Evolutionary conservation across 2,329 filamentous ascomycete genomes (phyloP), one percentile per base, ranked within the genome.

Genomic region (Ambrosiella beaveri): DNA sequence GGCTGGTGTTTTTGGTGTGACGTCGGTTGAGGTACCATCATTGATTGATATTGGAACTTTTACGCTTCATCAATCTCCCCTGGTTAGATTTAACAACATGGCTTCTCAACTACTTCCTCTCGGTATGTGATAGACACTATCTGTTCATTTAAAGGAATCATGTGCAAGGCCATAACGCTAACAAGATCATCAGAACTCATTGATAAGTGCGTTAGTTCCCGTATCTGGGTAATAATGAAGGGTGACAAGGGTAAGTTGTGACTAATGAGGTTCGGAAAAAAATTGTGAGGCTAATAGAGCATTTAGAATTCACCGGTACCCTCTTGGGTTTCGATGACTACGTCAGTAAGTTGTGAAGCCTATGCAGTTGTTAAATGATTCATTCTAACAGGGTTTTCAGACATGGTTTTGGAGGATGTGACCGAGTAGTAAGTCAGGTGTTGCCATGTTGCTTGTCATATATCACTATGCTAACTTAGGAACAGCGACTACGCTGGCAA

Each of bases 151-250:
- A 5, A 35, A 8, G 11, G 19, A 47, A 47, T 8, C 11, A 8
- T 47, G n/a, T 8, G 7, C 9, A 47, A 47, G 19, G 44, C 19
- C 44, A 13, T n/a, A 51, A 36, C 11, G 35, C 27, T 19, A 44
- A 17, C 27, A 54, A 54, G 45, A 51, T 53, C n/a, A 19, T 54
- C 38, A 95, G 93, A 98, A 73, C 82, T 98, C 68, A 97, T 98
- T 71, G 93, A 98, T 76, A 96, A 96, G 73, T 98, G 93, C 69
- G 90, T 98, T 64, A 93, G 93, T 62, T 97, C 90, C 57, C 86
- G 85, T 66, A 97, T 98, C 71, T 96, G 91, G 90, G 90, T 98
- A 63, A 82, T 98, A 66, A 98, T 98, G 93, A 98, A 98, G 74
- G 88, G 90, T 64, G 93, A 97, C 69, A 97, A 96, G 76, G 93